phyloP scores from a whole-genome alignment of 2,329 filamentous ascomycete species.

The Didymella segeticola region DNA sequence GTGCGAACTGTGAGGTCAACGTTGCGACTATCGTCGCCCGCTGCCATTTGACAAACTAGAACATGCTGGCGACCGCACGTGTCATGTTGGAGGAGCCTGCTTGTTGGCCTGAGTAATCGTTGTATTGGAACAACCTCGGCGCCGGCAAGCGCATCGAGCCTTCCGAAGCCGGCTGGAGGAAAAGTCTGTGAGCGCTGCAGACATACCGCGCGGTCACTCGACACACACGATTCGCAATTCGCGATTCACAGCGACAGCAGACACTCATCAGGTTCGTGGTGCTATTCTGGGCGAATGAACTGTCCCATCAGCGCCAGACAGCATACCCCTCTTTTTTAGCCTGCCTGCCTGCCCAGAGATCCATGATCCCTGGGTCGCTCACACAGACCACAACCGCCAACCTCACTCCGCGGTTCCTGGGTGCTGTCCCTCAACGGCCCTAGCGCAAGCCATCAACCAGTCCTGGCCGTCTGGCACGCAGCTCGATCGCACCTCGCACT shows the following conservation, averaged over 20 bases:
- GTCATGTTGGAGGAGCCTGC: conserved; percentile 5
- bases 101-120: conserved; percentile 13
- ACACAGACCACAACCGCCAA: conserved; percentile 39
- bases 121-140: conserved; percentile 16
- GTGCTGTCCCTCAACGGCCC: conserved; percentile 35
- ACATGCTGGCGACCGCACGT: conserved; percentile 12
- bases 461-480: conserved; percentile 31
- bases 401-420: conserved; percentile 34
- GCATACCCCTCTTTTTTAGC: conserved; percentile 33
- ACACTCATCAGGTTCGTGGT: conserved; percentile 8
- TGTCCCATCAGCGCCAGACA: conserved; percentile 24
- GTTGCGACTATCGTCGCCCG: conserved; percentile 8
- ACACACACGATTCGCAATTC: no score
- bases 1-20: conserved; percentile 11
- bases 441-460: conserved; percentile 38
- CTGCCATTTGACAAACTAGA: conserved; percentile 6
- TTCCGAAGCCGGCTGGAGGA: conserved; percentile 9
- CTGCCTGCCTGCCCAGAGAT: conserved; percentile 21
- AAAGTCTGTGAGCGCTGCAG: conserved; percentile 9
- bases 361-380: conserved; percentile 33
- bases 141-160: conserved; percentile 11
- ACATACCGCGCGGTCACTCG: conserved; percentile 13
- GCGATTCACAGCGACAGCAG: conserved; percentile 7
- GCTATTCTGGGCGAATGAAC: conserved; percentile 32
- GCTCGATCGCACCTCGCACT: conserved; percentile 34